Evolutionary conservation across 345 rosid species (phyloP).

Genomic region (Durio zibethinus): DNA sequence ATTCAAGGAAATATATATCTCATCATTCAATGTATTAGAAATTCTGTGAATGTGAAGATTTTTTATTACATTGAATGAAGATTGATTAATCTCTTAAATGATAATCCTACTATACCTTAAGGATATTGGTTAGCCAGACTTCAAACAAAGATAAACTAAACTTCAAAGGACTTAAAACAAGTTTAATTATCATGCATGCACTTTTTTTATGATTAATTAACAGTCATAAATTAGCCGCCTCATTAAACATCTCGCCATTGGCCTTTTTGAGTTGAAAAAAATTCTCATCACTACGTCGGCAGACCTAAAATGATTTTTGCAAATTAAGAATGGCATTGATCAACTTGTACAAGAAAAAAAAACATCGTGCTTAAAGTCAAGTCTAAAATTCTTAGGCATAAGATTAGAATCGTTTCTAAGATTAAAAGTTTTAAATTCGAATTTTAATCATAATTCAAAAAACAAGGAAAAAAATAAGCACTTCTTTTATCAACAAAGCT

Average conservation of each 20-base stretch:
- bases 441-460: too few relatives aligned
- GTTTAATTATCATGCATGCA: not conserved
- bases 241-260: not conserved
- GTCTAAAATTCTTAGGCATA: not conserved
- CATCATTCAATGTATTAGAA: not conserved
- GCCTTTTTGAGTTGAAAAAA: not conserved
- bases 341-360: not conserved
- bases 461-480: not conserved
- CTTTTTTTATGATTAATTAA: not conserved
- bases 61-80: not conserved
- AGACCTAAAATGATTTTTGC: not conserved
- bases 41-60: not conserved
- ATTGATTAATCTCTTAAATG: not conserved
- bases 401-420: too few relatives aligned
- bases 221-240: not conserved
- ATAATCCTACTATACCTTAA: not conserved
- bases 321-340: not conserved
- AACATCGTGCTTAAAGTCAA: not conserved
- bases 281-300: too few relatives aligned
- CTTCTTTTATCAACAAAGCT: slow-evolving; percentile 10
- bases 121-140: not conserved
- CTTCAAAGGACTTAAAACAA: not conserved
- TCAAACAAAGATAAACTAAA: not conserved
- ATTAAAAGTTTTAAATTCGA: too few relatives aligned
- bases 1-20: not conserved